Evolutionary conservation across 2,329 filamentous ascomycete genomes (phyloP).

Genomic region (Cytospora chrysosperma): DNA sequence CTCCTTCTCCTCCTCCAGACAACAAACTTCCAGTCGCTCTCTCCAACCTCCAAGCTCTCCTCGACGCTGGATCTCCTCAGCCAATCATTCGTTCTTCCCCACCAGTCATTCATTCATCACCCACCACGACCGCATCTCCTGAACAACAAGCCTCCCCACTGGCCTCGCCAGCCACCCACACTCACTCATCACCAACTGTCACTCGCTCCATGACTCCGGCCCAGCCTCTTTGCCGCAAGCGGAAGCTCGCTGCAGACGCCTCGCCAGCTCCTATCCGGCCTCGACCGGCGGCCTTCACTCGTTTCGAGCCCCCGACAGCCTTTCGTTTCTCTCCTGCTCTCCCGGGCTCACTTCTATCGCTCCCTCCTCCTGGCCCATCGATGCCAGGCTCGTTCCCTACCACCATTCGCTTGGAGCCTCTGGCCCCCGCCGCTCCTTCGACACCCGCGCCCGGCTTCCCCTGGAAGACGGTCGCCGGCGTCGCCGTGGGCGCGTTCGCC

Average conservation of each 20-base stretch:
- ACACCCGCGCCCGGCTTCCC: constrained; percentile 1
- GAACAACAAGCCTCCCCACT: neutral
- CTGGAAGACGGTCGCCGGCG: constrained; percentile 16
- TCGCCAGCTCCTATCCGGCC: constrained; percentile 3
- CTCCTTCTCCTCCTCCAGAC: neutral
- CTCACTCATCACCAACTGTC: neutral
- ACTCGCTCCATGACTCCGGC: neutral
- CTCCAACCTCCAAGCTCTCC: neutral
- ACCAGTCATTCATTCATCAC: neutral
- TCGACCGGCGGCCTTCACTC: constrained; percentile 7
- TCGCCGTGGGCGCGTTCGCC: constrained; percentile 17
- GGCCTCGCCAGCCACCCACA: neutral
- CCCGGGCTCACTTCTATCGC: constrained; percentile 2
- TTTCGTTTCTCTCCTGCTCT: constrained; percentile 3
- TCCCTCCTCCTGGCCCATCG: neutral
- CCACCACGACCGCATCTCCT: neutral
- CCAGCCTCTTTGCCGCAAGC: constrained; percentile 8
- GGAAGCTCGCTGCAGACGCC: constrained; percentile 9
- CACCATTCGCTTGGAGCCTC: neutral
- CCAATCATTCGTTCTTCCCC: neutral
- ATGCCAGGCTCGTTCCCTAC: constrained; percentile 3
- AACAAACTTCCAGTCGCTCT: neutral
- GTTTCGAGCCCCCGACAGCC: constrained; percentile 3
- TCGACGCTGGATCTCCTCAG: neutral
- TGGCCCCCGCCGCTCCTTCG: neutral